Evolutionary conservation across 768 basidiomycete species (phyloP), one percentile per base, ranked within the genome.

Genomic region (Myochromella boudieri): DNA sequence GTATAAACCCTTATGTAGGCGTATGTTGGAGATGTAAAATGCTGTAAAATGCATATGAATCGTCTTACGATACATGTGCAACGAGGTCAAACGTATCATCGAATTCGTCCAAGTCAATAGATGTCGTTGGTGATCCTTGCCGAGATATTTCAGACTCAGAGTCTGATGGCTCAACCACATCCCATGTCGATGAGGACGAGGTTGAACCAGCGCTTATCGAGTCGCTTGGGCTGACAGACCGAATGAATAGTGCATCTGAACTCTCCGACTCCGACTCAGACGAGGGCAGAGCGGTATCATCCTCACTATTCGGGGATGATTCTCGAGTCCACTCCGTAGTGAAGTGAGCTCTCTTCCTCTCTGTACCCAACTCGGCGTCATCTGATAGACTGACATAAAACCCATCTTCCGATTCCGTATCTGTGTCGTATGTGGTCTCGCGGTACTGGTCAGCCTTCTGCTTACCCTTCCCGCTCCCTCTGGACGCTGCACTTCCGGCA

Each of bases 131-230:
- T n/a, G n/a, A n/a, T n/a, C n/a, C n/a, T n/a, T n/a, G n/a, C n/a
- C n/a, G n/a, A n/a, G 29, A 31, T n/a, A 31, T 31, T 31, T 51
- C 49, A 24, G 17, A 11, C 18, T 48, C 51, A 3, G 46, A 48
- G 7, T 44, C 42, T 7, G 44, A 45, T 8, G 39, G n/a, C 27
- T 53, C 47, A n/a, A 49, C 20, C 17, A 46, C 11, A 12, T 53
- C 48, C 48, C 48, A 48, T 17, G 20, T 28, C 24, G 46, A 44
- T 7, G 26, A 12, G 20, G 46, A 40, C 4, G 46, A 49, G 17
- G 52, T 34, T 6, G 37, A 28, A 40, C 24, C 22, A 9, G 46
- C 24, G 20, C 37, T 47, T 29, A 32, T 12, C 20, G 46, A 47
- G 7, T 37, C 37, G 22, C 24, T 24, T 8, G 47, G 47, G 21